Evolutionary conservation across 2,329 filamentous ascomycete genomes (phyloP).

Genomic region (Aureobasidium sp.): DNA sequence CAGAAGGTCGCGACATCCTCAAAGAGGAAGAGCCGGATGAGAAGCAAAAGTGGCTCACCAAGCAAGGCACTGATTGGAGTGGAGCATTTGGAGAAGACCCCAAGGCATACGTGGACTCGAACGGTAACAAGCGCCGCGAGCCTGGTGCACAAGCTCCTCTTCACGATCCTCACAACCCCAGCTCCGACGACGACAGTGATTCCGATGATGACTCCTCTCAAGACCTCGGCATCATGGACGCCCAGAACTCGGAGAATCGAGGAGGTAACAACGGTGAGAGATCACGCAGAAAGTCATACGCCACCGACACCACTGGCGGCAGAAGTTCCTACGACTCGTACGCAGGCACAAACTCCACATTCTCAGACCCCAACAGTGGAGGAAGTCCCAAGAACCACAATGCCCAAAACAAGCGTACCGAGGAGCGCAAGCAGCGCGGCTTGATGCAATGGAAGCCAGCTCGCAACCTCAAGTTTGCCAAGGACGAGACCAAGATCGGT

Average conservation of each 20-base stretch:
- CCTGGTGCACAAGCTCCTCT: conserved; percentile 45
- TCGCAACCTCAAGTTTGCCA: conserved; percentile 76
- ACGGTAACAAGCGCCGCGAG: conserved; percentile 47
- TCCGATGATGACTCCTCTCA: conserved; percentile 32
- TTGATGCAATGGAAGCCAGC: conserved; percentile 94
- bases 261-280: background rate
- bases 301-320: conserved; percentile 21
- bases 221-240: conserved; percentile 55
- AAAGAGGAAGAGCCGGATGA: conserved; percentile 63
- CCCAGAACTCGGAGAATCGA: conserved; percentile 21
- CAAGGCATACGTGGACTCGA: conserved; percentile 46
- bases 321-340: conserved; percentile 19
- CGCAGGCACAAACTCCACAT: conserved; percentile 12
- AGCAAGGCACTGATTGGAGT: conserved; percentile 77
- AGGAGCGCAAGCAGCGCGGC: conserved; percentile 80
- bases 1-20: conserved; percentile 71
- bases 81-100: conserved; percentile 79
- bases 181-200: conserved; percentile 31
- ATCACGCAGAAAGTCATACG: conserved; percentile 24
- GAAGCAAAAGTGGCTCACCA: conserved; percentile 67
- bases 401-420: conserved; percentile 56
- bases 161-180: conserved; percentile 42
- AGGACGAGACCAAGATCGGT: conserved; percentile 76
- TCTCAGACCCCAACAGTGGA: background rate
- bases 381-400: conserved; percentile 50